Percentiles rank a stretch among this genome's conserved stretches.
Evolutionary conservation across 176 grass and related monocot genomes (phyloP).

Genomic region (Saccharum spontaneum): DNA sequence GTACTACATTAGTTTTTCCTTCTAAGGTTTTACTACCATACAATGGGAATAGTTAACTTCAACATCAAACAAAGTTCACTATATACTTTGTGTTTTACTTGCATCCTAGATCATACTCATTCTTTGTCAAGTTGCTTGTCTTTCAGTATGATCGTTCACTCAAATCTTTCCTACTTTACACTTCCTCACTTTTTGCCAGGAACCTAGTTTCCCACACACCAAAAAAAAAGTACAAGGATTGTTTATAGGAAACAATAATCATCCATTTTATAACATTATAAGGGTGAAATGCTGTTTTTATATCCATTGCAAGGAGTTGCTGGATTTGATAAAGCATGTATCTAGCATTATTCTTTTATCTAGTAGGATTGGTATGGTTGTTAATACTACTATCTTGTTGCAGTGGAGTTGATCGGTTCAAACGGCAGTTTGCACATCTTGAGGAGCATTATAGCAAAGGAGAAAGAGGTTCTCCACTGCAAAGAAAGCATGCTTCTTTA

Average conservation of each 20-base stretch:
- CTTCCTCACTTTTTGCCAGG: neutral
- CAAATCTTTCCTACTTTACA: neutral
- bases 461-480: conserved; percentile 88
- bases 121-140: neutral
- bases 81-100: neutral
- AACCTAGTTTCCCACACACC: neutral
- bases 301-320: neutral
- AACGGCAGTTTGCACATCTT: conserved; percentile 94
- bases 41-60: neutral
- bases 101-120: neutral
- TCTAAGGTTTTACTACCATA: neutral
- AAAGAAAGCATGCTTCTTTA: conserved; percentile 89
- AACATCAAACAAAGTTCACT: neutral
- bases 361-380: neutral
- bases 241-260: conserved; percentile 1
- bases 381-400: conserved; percentile 29
- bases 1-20: conserved; percentile 11
- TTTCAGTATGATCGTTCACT: neutral
- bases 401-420: conserved; percentile 97
- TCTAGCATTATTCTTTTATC: neutral
- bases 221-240: neutral
- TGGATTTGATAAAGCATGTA: neutral
- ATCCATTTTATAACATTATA: neutral
- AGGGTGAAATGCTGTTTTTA: neutral
- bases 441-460: conserved; percentile 98